Evolutionary conservation across 345 rosid species (phyloP).

Genomic region (Clarkia xantiana): DNA sequence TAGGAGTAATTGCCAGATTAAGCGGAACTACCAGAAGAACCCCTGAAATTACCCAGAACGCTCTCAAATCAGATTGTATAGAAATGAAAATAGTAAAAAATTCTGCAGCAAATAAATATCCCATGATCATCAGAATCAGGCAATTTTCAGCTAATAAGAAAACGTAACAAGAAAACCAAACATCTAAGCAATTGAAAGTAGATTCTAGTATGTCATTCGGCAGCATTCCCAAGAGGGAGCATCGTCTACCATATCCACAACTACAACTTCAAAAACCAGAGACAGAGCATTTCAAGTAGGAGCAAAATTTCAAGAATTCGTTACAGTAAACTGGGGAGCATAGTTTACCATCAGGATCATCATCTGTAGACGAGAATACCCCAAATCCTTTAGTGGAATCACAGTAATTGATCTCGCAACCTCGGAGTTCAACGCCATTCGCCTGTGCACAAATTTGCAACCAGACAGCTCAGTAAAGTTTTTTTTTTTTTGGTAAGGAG

Average conservation of each 20-base stretch:
- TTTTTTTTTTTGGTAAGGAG: background rate
- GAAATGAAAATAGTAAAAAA: no score
- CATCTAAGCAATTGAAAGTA: no score
- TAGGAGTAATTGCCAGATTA: constrained; percentile 79
- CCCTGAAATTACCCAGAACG: constrained; percentile 26
- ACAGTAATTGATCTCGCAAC: constrained; percentile 49
- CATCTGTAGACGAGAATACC: constrained; percentile 31
- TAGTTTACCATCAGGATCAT: constrained; percentile 31
- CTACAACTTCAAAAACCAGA: no score
- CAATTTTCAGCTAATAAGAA: no score
- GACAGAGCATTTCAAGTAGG: no score
- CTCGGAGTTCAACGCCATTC: constrained; percentile 57
- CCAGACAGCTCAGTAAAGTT: no score
- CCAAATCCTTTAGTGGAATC: constrained; percentile 61
- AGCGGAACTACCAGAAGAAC: constrained; percentile 68
- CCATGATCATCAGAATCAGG: no score
- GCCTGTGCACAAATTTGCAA: constrained; percentile 20
- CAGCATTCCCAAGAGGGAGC: no score
- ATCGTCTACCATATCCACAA: no score
- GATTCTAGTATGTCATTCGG: no score
- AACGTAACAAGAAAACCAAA: no score
- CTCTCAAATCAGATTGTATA: background rate
- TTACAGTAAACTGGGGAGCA: background rate
- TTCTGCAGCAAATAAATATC: background rate
- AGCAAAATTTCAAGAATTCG: no score